These are phyloP conservation scores for Aspergillus caelatus DNA, from an alignment of 2,329 filamentous ascomycete genomes.

Conservation along the genomic window DNA sequence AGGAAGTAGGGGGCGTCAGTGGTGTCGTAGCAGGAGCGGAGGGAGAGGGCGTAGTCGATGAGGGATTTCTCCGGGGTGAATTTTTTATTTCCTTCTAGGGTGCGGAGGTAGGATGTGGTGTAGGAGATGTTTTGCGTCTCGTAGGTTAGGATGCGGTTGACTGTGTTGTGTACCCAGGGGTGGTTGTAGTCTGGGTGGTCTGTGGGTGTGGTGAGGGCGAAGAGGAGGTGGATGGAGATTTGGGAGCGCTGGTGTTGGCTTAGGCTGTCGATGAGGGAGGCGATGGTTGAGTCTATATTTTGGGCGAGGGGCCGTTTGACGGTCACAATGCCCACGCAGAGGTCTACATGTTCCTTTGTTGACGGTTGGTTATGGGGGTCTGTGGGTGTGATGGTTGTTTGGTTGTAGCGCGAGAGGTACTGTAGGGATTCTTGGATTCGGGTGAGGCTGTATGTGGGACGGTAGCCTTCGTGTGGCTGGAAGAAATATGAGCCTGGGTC, in stretches of 20 bases:
- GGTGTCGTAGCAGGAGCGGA: conserved; percentile 43
- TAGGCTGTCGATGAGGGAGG: conserved; percentile 48
- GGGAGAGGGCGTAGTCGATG: conserved; percentile 48
- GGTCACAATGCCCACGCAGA: conserved; percentile 51
- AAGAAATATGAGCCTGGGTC: conserved; percentile 30
- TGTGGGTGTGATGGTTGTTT: conserved; percentile 10
- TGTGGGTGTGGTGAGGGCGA: conserved; percentile 46
- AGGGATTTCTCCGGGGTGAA: conserved; percentile 42
- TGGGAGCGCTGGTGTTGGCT: conserved; percentile 42
- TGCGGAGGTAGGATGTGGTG: conserved; percentile 9
- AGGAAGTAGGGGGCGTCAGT: conserved; percentile 46
- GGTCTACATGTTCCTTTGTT: conserved; percentile 13
- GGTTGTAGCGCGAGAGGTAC: conserved; percentile 22
- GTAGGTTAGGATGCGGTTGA: conserved; percentile 48
- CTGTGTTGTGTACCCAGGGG: conserved; percentile 44
- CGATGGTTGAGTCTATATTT: conserved; percentile 47
- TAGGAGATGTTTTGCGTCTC: conserved; percentile 27
- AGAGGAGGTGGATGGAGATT: conserved; percentile 48
- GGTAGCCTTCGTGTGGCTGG: conserved; percentile 25
- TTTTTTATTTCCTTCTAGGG: conserved; percentile 21
- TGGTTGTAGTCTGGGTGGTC: conserved; percentile 47
- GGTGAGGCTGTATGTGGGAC: conserved; percentile 23
- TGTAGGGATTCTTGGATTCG: conserved; percentile 23
- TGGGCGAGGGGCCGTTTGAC: conserved; percentile 43
- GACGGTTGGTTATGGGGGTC: conserved; percentile 1